Evolutionary conservation across 306 rosid species (phyloP).

Genomic region (Castanea mollissima): DNA sequence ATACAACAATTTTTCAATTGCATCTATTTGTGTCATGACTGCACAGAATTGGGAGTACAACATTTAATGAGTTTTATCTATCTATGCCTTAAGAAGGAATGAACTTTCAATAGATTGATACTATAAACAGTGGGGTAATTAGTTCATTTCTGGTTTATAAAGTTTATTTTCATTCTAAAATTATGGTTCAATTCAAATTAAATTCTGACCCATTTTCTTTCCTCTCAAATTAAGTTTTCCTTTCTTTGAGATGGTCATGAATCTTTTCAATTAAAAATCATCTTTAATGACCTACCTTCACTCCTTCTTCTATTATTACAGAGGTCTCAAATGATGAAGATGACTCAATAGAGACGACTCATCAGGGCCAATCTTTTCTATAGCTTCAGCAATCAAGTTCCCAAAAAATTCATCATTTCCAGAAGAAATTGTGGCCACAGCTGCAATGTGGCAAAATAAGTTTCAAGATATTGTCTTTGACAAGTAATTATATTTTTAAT

Average conservation of each 20-base stretch:
- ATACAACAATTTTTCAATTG: too few species aligned
- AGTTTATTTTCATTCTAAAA: too few species aligned
- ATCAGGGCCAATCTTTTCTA: conserved; percentile 87
- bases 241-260: not conserved
- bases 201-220: too few species aligned
- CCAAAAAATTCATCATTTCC: conserved; percentile 91
- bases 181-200: too few species aligned
- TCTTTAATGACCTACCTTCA: conserved; percentile 52
- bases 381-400: conserved; percentile 78
- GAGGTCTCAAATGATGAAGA: conserved; percentile 81
- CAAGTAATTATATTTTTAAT: too few species aligned
- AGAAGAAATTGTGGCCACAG: conserved; percentile 86
- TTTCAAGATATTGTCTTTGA: conserved; percentile 13
- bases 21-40: too few species aligned
- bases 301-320: conserved; percentile 86
- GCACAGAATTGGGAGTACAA: too few species aligned
- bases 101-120: too few species aligned
- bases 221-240: not conserved
- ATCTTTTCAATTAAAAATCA: not conserved
- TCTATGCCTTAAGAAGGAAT: too few species aligned
- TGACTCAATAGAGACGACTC: conserved; percentile 78
- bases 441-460: conserved; percentile 42
- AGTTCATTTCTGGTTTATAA: too few species aligned
- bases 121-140: too few species aligned
- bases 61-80: too few species aligned